A percentile compares a stretch with the other conserved stretches of the same genome.
phyloP scores from a whole-genome alignment of 169 alveolate species.

The Eimeria brunetti region DNA sequence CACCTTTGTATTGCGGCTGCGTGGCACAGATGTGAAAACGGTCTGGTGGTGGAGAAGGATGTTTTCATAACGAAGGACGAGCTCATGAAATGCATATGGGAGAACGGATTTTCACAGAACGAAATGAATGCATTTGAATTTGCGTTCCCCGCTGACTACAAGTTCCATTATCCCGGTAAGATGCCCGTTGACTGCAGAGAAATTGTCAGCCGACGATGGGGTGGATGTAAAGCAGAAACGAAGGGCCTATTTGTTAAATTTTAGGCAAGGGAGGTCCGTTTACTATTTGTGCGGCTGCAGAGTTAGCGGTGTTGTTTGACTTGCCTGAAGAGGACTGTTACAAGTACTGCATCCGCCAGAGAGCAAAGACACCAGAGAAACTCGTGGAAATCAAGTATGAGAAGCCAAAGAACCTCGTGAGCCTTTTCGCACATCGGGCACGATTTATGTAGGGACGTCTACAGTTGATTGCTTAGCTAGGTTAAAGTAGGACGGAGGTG shows the following conservation, averaged over 20 bases:
- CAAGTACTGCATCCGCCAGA: constrained; percentile 88
- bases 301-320: constrained; percentile 89
- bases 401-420: constrained; percentile 86
- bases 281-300: constrained; percentile 69
- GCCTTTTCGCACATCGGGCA: neutral
- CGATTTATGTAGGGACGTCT: too few relatives aligned
- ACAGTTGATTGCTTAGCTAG: neutral
- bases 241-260: neutral
- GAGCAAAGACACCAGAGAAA: constrained; percentile 90
- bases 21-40: constrained; percentile 89
- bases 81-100: constrained; percentile 89
- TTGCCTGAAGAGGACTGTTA: constrained; percentile 91
- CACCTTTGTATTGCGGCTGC: neutral
- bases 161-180: constrained; percentile 90
- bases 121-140: constrained; percentile 91
- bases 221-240: neutral
- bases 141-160: constrained; percentile 90
- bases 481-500: neutral
- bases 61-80: constrained; percentile 90
- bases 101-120: constrained; percentile 89
- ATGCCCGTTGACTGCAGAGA: neutral
- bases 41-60: constrained; percentile 92
- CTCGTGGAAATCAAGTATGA: constrained; percentile 88
- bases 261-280: neutral
- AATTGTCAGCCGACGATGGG: neutral